These are phyloP conservation scores for Huntiella abstrusa DNA, from an alignment of 2,329 filamentous ascomycete species.

Conservation along the genomic window DNA sequence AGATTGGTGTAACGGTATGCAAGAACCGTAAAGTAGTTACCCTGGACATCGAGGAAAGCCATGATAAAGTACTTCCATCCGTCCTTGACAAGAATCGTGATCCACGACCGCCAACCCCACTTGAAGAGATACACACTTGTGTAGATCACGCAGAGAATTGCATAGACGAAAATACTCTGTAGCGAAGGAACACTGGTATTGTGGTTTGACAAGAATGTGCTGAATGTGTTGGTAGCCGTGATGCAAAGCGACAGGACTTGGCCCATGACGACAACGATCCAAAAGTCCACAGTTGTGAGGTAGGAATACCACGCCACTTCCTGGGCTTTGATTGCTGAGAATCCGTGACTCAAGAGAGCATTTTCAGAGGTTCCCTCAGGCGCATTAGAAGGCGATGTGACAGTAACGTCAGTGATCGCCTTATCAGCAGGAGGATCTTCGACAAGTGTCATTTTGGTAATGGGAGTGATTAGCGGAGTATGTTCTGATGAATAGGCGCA, in stretches of 20 bases:
- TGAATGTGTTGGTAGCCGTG: constrained; percentile 83
- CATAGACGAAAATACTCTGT: constrained; percentile 90
- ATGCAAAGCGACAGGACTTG: constrained; percentile 79
- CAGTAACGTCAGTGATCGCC: background rate
- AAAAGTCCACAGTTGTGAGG: constrained; percentile 72
- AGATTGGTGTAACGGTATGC: constrained; percentile 88
- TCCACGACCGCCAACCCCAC: constrained; percentile 58
- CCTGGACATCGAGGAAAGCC: constrained; percentile 82
- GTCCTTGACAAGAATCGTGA: constrained; percentile 42
- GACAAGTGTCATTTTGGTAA: background rate
- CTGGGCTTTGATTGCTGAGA: constrained; percentile 35
- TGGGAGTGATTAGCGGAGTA: background rate
- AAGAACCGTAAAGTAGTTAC: constrained; percentile 94
- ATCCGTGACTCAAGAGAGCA: constrained; percentile 28
- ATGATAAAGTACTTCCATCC: constrained; percentile 93
- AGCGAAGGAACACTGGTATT: constrained; percentile 80
- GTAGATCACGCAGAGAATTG: constrained; percentile 66
- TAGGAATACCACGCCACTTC: constrained; percentile 50
- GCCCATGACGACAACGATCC: constrained; percentile 60
- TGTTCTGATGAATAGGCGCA: background rate
- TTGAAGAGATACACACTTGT: constrained; percentile 59
- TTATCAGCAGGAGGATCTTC: constrained; percentile 6
- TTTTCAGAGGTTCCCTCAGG: constrained; percentile 13
- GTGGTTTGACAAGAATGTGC: constrained; percentile 43
- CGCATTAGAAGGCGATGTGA: background rate